Conservation (phyloP, 73 alveolate genomes). For the Paramecium primaurelia region DNA sequence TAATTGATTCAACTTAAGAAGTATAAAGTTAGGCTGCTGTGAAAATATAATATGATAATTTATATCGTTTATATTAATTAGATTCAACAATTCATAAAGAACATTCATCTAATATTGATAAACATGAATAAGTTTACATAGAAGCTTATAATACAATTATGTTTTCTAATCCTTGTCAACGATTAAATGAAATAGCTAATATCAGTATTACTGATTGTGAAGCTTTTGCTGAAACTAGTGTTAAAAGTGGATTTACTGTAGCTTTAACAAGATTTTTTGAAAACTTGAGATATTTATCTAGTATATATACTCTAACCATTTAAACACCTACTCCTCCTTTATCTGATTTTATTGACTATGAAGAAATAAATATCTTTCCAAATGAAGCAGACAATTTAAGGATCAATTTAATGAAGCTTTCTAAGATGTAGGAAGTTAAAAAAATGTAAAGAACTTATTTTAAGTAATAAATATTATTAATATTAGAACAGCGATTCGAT, state of each 20-base stretch:
- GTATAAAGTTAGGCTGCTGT: background rate
- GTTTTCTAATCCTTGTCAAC: conserved; percentile 18
- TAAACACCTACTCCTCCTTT: background rate
- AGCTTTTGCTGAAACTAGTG: background rate
- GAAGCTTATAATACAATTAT: conserved; percentile 20
- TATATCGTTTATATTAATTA: background rate
- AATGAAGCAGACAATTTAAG: background rate
- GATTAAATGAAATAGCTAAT: background rate
- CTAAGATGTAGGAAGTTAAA: background rate
- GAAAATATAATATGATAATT: background rate
- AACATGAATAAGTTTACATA: background rate
- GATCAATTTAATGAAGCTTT: background rate
- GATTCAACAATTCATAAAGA: background rate
- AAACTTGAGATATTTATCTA: background rate
- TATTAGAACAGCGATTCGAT: background rate
- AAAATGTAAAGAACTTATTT: background rate
- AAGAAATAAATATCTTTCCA: background rate
- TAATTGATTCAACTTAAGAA: background rate
- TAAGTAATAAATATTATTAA: background rate
- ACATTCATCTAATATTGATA: conserved; percentile 8
- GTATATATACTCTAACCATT: background rate
- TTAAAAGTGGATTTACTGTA: conserved; percentile 15
- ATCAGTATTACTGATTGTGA: conserved; percentile 14
- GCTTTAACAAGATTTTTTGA: conserved; percentile 24
- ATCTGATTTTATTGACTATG: background rate